Evolutionary conservation across 768 basidiomycete genomes (phyloP).

Genomic region (Boletus subcaerulescens): DNA sequence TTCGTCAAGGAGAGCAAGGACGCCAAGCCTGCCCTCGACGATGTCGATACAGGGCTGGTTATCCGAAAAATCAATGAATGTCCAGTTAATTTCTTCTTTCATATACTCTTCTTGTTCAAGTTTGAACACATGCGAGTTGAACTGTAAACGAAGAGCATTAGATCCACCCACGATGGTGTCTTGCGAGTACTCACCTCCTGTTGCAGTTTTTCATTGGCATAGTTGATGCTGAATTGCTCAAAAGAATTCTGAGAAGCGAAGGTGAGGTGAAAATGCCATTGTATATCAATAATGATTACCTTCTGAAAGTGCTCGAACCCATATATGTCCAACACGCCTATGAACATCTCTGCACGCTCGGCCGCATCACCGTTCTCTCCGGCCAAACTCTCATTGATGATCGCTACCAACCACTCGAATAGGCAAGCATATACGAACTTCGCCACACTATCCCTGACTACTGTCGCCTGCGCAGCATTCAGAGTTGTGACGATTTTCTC

Average conservation of each 20-base stretch:
- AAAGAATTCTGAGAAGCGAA: conserved; percentile 65
- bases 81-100: conserved; percentile 98
- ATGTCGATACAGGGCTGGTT: conserved; percentile 99
- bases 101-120: conserved; percentile 99
- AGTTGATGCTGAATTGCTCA: conserved; percentile 99
- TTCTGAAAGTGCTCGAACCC: conserved; percentile 98
- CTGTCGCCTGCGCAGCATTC: conserved; percentile 84
- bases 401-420: conserved; percentile 97
- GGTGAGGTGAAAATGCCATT: conserved; percentile 3
- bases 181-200: conserved; percentile 70
- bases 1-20: conserved; percentile 92
- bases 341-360: conserved; percentile 93
- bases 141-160: conserved; percentile 45
- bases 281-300: conserved; percentile 37
- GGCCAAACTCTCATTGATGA: conserved; percentile 94
- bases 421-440: conserved; percentile 99
- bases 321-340: conserved; percentile 97
- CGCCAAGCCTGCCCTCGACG: conserved; percentile 95
- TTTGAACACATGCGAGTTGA: conserved; percentile 99
- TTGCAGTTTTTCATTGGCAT: conserved; percentile 97
- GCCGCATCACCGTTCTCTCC: conserved; percentile 94
- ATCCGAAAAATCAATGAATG: conserved; percentile 98
- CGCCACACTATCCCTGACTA: conserved; percentile 93
- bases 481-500: conserved; percentile 94
- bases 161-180: neutral